These are phyloP conservation scores for Neofusicoccum ribis DNA, from an alignment of 2,329 filamentous ascomycete species.

Conservation along the genomic window DNA sequence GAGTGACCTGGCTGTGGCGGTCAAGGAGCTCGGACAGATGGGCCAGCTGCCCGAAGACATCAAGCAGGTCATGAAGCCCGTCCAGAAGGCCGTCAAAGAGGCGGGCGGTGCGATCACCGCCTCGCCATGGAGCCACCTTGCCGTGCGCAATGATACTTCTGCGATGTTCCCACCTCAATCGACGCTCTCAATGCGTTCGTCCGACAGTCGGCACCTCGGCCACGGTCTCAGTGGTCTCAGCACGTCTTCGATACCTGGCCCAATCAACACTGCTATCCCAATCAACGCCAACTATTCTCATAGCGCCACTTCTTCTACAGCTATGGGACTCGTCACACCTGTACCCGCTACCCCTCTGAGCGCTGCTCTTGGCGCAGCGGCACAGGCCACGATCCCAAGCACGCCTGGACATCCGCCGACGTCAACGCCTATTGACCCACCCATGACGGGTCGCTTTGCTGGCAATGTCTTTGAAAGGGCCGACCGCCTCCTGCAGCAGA, in stretches of 20 bases:
- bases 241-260: constrained; percentile 31
- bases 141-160: constrained; percentile 25
- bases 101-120: constrained; percentile 70
- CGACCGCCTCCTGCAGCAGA: constrained; percentile 34
- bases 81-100: constrained; percentile 82
- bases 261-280: constrained; percentile 39
- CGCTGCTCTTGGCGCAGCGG: constrained; percentile 83
- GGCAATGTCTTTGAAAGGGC: constrained; percentile 38
- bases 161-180: constrained; percentile 14
- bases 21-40: constrained; percentile 48
- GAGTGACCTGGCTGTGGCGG: constrained; percentile 63
- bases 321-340: constrained; percentile 51
- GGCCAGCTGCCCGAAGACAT: constrained; percentile 54
- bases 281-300: constrained; percentile 31
- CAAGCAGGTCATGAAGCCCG: constrained; percentile 70
- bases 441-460: constrained; percentile 25
- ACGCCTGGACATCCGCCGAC: constrained; percentile 51
- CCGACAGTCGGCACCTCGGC: constrained; percentile 4
- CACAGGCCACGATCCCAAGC: constrained; percentile 82
- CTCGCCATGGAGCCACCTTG: constrained; percentile 63
- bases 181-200: background rate
- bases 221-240: constrained; percentile 8
- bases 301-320: constrained; percentile 27
- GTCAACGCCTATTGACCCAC: constrained; percentile 23
- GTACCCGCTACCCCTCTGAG: constrained; percentile 86